Conservation (phyloP, 78 protist species). For the slime mould (Dictyostelium discoideum) region DNA sequence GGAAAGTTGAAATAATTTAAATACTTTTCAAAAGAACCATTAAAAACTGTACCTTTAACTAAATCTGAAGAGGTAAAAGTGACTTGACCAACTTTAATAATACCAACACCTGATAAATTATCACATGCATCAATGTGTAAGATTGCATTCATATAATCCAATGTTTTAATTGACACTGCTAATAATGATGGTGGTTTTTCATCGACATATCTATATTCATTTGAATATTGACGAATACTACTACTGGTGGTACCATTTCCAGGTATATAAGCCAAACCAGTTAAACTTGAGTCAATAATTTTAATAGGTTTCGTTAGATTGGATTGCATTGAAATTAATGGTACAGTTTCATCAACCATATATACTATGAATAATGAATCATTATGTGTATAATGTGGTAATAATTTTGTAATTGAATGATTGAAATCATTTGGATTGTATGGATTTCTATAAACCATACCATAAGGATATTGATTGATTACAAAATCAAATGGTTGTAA, state of each 20-base stretch:
- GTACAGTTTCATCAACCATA: background rate
- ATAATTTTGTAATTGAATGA: background rate
- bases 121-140: constrained; percentile 1
- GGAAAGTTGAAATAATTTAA: background rate
- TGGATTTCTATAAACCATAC: background rate
- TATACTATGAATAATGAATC: background rate
- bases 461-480: background rate
- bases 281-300: background rate
- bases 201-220: background rate
- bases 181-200: background rate
- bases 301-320: background rate
- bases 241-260: background rate
- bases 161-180: background rate
- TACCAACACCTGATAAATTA: background rate
- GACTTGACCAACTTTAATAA: background rate
- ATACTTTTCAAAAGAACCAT: background rate
- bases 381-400: background rate
- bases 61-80: background rate
- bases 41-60: background rate
- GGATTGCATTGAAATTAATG: background rate
- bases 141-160: constrained; percentile 10
- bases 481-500: background rate
- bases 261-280: background rate
- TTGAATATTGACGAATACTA: background rate
- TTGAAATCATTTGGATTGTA: background rate